These are phyloP conservation scores for Melampsora americana DNA, from an alignment of 1,284 basidiomycete genomes.

Conservation along the genomic window DNA sequence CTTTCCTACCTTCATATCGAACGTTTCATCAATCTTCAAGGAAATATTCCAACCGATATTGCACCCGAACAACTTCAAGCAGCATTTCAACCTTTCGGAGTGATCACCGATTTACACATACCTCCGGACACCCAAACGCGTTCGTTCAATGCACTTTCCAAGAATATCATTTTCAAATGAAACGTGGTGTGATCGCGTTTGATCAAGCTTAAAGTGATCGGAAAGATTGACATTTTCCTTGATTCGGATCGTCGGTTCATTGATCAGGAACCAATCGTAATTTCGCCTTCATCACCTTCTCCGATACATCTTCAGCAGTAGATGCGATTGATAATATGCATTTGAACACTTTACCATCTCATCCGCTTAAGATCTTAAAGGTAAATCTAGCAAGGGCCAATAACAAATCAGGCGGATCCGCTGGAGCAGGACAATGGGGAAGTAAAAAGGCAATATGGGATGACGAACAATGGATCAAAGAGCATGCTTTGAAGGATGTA, in stretches of 20 bases:
- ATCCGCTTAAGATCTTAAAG: conserved; percentile 25
- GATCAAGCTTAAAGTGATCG: no score
- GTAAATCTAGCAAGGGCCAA: conserved; percentile 32
- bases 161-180: not conserved
- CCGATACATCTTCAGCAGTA: conserved; percentile 46
- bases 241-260: not conserved
- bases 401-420: not conserved
- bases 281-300: conserved; percentile 51
- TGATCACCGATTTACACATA: conserved; percentile 51
- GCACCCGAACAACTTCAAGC: conserved; percentile 47
- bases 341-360: conserved; percentile 47
- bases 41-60: conserved; percentile 49
- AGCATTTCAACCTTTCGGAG: conserved; percentile 51
- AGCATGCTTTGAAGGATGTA: conserved; percentile 33
- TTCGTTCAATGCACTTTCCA: conserved; percentile 20
- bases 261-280: conserved; percentile 47
- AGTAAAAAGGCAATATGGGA: conserved; percentile 28
- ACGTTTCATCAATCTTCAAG: not conserved
- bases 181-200: not conserved
- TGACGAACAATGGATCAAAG: conserved; percentile 38
- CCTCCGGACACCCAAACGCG: conserved; percentile 50
- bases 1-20: no score
- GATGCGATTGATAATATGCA: conserved; percentile 54
- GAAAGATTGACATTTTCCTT: not conserved
- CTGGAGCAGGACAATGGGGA: conserved; percentile 2